Conservation (phyloP, 129 eudicot genomes). For the Artemisia argyi region DNA sequence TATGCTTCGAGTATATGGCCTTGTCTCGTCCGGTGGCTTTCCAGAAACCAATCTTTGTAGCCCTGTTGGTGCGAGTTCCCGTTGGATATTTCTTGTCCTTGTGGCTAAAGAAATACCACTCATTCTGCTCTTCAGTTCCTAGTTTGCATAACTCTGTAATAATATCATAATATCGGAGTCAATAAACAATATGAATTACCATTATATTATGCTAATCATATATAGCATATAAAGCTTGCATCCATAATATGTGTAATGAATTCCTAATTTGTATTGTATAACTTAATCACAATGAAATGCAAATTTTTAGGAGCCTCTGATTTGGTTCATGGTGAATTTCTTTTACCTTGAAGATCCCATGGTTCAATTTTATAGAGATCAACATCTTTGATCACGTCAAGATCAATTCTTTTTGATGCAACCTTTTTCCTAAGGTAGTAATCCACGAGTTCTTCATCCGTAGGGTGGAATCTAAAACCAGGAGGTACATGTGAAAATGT, state of each 20-base stretch:
- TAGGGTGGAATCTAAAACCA: constrained; percentile 52
- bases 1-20: constrained; percentile 46
- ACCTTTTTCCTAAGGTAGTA: constrained; percentile 47
- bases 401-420: constrained; percentile 42
- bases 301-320: constrained; percentile 2
- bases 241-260: constrained; percentile 7
- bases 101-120: constrained; percentile 63
- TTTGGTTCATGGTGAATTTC: background rate
- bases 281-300: constrained; percentile 1
- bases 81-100: constrained; percentile 46
- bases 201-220: background rate
- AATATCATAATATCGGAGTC: constrained; percentile 14
- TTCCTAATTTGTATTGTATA: constrained; percentile 4
- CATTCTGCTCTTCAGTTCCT: constrained; percentile 58
- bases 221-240: constrained; percentile 1
- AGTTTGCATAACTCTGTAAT: constrained; percentile 48
- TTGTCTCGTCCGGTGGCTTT: constrained; percentile 61
- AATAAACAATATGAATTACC: background rate
- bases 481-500: constrained; percentile 46
- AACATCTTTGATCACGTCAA: constrained; percentile 41
- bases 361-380: constrained; percentile 45
- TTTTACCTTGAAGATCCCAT: constrained; percentile 47
- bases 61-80: constrained; percentile 53
- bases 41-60: constrained; percentile 59
- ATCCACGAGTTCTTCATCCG: constrained; percentile 48